Conservation (phyloP, 1,139 yeast genomes). For the Hyphopichia khmerensis region DNA sequence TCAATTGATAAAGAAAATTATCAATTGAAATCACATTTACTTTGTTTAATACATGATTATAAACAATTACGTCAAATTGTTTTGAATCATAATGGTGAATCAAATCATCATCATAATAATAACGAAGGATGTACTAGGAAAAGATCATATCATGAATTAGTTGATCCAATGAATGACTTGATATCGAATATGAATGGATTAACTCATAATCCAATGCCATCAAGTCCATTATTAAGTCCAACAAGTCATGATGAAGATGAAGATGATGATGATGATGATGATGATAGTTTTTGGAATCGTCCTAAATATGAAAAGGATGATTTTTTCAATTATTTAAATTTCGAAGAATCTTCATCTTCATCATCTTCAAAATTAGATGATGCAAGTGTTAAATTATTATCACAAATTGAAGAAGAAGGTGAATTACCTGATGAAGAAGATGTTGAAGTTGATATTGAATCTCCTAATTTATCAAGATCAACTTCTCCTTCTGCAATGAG, state of each 20-base stretch:
- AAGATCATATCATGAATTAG: constrained; percentile 29
- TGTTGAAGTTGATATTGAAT: constrained; percentile 27
- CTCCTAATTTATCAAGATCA: constrained; percentile 37
- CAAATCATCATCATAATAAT: neutral
- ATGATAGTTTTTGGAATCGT: constrained; percentile 3
- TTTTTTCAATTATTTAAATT: constrained; percentile 17
- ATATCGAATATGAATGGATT: constrained; percentile 28
- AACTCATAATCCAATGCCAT: constrained; percentile 17
- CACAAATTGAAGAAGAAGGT: constrained; percentile 4
- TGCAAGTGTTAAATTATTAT: constrained; percentile 8
- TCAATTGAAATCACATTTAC: constrained; percentile 34
- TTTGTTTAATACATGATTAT: constrained; percentile 43
- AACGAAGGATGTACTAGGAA: constrained; percentile 16
- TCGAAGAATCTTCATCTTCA: constrained; percentile 6
- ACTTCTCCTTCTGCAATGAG: constrained; percentile 34
- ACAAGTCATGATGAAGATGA: neutral
- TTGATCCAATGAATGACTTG: constrained; percentile 22
- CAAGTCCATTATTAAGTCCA: constrained; percentile 2
- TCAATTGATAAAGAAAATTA: constrained; percentile 35
- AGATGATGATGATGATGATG: neutral
- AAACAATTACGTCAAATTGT: constrained; percentile 22
- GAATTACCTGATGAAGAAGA: constrained; percentile 13
- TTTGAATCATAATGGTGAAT: neutral
- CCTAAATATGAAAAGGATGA: constrained; percentile 6
- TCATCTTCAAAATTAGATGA: constrained; percentile 13